Evolutionary conservation across 2,329 filamentous ascomycete genomes (phyloP).

Genomic region (Venturia oleaginea): DNA sequence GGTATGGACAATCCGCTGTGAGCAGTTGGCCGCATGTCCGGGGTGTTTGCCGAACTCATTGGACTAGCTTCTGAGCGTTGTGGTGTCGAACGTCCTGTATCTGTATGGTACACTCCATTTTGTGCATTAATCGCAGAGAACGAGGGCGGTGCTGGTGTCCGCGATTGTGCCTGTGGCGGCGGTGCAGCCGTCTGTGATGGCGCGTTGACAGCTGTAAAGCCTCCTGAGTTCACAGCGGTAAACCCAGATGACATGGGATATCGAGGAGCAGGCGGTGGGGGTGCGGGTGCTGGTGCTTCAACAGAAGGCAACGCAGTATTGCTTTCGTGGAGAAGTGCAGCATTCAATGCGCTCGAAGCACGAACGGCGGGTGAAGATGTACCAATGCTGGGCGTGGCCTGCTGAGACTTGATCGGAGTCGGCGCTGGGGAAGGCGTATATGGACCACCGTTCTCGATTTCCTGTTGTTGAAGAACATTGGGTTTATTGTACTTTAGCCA

Average conservation of each 20-base stretch:
- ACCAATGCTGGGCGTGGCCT: conserved; percentile 40
- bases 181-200: conserved; percentile 17
- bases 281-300: conserved; percentile 14
- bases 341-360: conserved; percentile 48
- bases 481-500: conserved; percentile 87
- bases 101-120: conserved; percentile 40
- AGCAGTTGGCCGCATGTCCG: conserved; percentile 37
- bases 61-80: conserved; percentile 52
- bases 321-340: conserved; percentile 37
- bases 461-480: conserved; percentile 90
- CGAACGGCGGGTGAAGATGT: conserved; percentile 59
- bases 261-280: conserved; percentile 30
- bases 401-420: conserved; percentile 53
- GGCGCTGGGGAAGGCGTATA: conserved; percentile 69
- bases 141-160: conserved; percentile 18
- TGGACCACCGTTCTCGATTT: conserved; percentile 86
- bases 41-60: conserved; percentile 47
- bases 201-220: conserved; percentile 10
- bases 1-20: conserved; percentile 49
- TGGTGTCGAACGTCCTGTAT: conserved; percentile 50
- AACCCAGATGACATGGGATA: conserved; percentile 55
- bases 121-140: conserved; percentile 53
- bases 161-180: conserved; percentile 14
- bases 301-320: conserved; percentile 15
- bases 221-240: conserved; percentile 52